Base-by-base conservation (phyloP, 202 grass and related monocot species). In the Eragrostis tef region DNA sequence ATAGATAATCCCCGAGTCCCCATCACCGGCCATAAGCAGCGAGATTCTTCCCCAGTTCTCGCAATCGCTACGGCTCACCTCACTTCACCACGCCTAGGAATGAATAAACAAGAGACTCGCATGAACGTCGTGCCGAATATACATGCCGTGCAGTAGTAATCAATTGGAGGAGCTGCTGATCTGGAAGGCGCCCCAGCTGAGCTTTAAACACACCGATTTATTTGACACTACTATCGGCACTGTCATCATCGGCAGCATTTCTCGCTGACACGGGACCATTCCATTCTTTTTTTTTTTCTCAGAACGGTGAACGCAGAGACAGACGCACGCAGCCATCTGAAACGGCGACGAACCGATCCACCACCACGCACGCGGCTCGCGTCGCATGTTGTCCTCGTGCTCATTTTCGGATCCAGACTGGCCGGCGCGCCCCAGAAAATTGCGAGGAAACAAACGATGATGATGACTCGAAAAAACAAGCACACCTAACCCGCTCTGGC, bases 321-420 rank as follows among this genome's bases (percentile, higher is more conserved):
- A 34, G 31, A 34, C n/a, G n/a, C 2, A 51, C 49, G n/a, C 19
- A 56, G 2, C 53, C 53, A 20, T 54, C 51, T 54, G 17, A 54
- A 52, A 20, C 34, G 29, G 29, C 29, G 29, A 31, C 34, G 34
- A 39, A 7, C 5, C 1, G 49, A 53, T 53, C 50, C 50, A 53
- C 22, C 22, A 64, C 3, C n/a, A n/a, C n/a, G n/a, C n/a, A n/a
- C 9, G 3, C 61, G 7, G 9, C 10, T 1, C 27, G 4, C 5
- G 2, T 1, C 73, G 2, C 76, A 85, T 65, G 67, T 47, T 85
- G 46, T 79, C 8, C 66, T 71, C 83, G 58, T 85, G 83, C 34
- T 29, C 2, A 79, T 73, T 72, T 7, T 44, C 34, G 15, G 11
- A 41, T 14, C 6, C 59, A 72, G 31, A 14, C 1, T 77, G 52